Percentiles rank a stretch among this genome's conserved stretches.
Conservation (phyloP, 139 green algal genomes). For the Closterium sp. region DNA sequence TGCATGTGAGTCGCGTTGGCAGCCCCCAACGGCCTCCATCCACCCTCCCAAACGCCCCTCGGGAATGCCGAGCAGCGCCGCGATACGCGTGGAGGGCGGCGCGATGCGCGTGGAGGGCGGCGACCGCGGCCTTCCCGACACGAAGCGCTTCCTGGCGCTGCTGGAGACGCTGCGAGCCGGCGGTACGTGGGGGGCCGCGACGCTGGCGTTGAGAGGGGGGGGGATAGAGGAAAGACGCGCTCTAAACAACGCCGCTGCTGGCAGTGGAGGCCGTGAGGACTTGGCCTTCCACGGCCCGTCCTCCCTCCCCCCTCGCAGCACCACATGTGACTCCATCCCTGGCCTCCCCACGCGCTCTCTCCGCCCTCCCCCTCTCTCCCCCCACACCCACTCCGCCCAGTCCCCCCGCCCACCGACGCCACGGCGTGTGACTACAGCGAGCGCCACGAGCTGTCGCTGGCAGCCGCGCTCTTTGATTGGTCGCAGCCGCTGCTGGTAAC, state of each 20-base stretch:
- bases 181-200: neutral
- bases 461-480: constrained; percentile 61
- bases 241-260: too few relatives aligned
- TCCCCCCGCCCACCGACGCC: too few relatives aligned
- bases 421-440: neutral
- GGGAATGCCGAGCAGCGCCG: neutral
- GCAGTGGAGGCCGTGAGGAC: too few relatives aligned
- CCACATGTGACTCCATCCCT: too few relatives aligned
- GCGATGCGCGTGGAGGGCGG: neutral
- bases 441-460: constrained; percentile 57
- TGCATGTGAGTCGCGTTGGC: too few relatives aligned
- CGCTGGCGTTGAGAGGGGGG: too few relatives aligned
- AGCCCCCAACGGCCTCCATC: too few relatives aligned
- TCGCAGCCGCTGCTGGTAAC: constrained; percentile 65
- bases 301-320: too few relatives aligned
- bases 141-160: neutral
- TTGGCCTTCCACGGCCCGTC: neutral
- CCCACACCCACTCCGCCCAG: neutral
- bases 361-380: neutral
- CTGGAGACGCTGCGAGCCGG: neutral
- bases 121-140: neutral
- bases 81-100: too few relatives aligned
- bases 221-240: too few relatives aligned
- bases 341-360: neutral
- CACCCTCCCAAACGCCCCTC: too few relatives aligned